Evolutionary conservation across 2,329 filamentous ascomycete genomes (phyloP).

Genomic region (Malbranchea cinnamomea): DNA sequence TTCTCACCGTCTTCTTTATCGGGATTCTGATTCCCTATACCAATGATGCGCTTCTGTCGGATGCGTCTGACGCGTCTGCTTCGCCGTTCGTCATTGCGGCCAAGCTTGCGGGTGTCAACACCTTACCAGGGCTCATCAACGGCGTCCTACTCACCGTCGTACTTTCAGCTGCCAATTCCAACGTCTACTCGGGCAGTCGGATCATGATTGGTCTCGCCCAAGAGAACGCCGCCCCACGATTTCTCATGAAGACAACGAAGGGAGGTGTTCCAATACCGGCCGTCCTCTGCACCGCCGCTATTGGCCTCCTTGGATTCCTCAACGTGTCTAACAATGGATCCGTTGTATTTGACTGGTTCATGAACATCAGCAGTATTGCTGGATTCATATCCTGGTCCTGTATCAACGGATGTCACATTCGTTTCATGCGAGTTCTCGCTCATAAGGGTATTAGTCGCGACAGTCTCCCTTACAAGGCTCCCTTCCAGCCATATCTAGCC

Average conservation of each 20-base stretch:
- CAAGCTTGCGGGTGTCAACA: constrained; percentile 22
- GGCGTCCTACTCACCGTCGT: constrained; percentile 29
- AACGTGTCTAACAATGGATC: constrained; percentile 49
- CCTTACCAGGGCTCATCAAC: constrained; percentile 27
- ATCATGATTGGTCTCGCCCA: constrained; percentile 52
- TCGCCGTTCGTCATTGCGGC: constrained; percentile 32
- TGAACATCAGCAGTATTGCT: constrained; percentile 21
- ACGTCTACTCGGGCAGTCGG: constrained; percentile 39
- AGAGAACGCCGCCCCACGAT: constrained; percentile 29
- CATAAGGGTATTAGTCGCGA: constrained; percentile 43
- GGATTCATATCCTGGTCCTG: constrained; percentile 24
- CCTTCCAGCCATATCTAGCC: constrained; percentile 48
- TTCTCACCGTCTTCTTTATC: constrained; percentile 43
- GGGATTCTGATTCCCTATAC: constrained; percentile 54
- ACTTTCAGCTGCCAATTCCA: constrained; percentile 29
- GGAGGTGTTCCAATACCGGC: constrained; percentile 31
- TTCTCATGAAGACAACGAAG: constrained; percentile 28
- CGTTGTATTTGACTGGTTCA: constrained; percentile 37
- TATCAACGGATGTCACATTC: constrained; percentile 41
- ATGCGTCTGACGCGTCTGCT: constrained; percentile 17
- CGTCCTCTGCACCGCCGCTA: constrained; percentile 30
- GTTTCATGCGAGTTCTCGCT: constrained; percentile 47
- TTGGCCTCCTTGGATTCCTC: constrained; percentile 55
- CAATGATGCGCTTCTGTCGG: constrained; percentile 36
- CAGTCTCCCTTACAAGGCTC: constrained; percentile 45